Conservation (phyloP, 2,329 filamentous ascomycete species). For the Hymenotorrendiella dingleyae region DNA sequence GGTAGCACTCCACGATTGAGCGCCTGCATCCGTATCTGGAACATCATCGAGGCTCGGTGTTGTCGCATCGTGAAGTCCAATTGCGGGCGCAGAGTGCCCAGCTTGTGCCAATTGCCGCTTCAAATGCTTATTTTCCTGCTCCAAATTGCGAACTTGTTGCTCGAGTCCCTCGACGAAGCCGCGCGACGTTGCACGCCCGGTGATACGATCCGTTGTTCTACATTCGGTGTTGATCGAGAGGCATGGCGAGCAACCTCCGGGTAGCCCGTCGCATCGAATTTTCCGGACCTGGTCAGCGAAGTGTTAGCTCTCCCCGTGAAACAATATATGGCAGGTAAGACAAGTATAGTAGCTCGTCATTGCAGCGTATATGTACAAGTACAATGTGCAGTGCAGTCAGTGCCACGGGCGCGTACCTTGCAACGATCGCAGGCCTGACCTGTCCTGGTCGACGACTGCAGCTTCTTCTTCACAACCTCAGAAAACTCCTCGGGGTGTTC, state of each 20-base stretch:
- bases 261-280: conserved; percentile 77
- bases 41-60: conserved; percentile 16
- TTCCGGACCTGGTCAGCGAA: conserved; percentile 59
- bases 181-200: conserved; percentile 70
- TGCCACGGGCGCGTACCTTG: too few species aligned
- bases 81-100: conserved; percentile 50
- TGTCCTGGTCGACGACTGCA: conserved; percentile 53
- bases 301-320: too few species aligned
- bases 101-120: conserved; percentile 57
- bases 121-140: conserved; percentile 60
- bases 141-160: conserved; percentile 61
- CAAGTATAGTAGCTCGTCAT: too few species aligned
- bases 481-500: conserved; percentile 31
- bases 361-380: too few species aligned
- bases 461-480: conserved; percentile 44
- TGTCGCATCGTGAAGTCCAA: conserved; percentile 25
- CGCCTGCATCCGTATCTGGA: conserved; percentile 6
- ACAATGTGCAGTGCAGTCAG: too few species aligned
- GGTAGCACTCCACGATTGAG: conserved; percentile 16
- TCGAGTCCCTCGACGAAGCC: conserved; percentile 76
- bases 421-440: conserved; percentile 86
- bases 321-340: too few species aligned
- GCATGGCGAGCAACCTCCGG: conserved; percentile 79
- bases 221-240: conserved; percentile 70
- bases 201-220: conserved; percentile 78